Base-by-base conservation (phyloP, 2,329 filamentous ascomycete species). In the Neospermospora avenae region DNA sequence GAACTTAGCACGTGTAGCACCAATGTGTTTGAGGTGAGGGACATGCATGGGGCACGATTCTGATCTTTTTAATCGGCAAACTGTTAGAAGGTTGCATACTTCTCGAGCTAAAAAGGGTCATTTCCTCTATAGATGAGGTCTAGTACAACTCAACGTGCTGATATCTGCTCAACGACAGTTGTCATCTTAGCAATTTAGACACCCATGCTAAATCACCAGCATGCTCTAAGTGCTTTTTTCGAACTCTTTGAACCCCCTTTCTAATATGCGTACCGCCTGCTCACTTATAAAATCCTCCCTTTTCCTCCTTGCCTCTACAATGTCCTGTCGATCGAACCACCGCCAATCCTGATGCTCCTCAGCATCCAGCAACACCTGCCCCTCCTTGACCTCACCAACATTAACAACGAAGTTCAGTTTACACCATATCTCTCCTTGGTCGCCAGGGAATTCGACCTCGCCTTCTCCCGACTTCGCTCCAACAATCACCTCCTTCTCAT, bases 331-430 rank as follows among this genome's bases (percentile, higher is more conserved):
- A n/a, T 16, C 46, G 22, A 51, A 49, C 58, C 62, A 64, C 25
- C 56, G 35, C 31, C 51, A 60, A n/a, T 39, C 20, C 37, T 60
- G 48, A 57, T 64, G 62, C 28, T 64, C 62, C 16, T 55, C 20
- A 13, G 24, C 25, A 62, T 64, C 55, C 37, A 64, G 35, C 35
- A 28, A 31, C 28, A 64, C 58, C 11, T 41, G 13, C 7, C 35
- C 20, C 1, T 54, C 51, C 16, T 39, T 24, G 13, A 54, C 41
- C 7, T 18, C 45, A 20, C 57, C 39, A 13, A 60, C 55, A 39
- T 61, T 54, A 14, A 64, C 60, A 31, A 58, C 35, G 46, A 64
- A 66, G 35, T 59, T 56, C n/a, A 64, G 58, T 34, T 63, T 64
- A 16, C 53, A 54, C 24, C 59, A 39, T n/a, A 24, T 28, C 31